These are phyloP conservation scores for Colletotrichum sp. DNA, from an alignment of 2,329 filamentous ascomycete species.

Conservation along the genomic window DNA sequence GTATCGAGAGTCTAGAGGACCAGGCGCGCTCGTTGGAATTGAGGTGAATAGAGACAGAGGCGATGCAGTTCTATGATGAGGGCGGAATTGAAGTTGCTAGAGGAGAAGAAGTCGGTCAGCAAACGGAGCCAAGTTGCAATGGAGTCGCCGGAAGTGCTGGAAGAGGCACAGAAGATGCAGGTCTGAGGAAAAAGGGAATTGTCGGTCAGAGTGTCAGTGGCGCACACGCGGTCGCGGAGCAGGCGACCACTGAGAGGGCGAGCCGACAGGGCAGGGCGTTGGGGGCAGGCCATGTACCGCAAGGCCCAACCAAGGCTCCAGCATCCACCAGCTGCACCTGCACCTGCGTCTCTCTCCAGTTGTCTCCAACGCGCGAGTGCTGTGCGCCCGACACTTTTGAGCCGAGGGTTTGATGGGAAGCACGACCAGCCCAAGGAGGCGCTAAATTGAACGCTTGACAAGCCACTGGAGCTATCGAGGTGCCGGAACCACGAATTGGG, in stretches of 20 bases:
- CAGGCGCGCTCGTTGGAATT: neutral
- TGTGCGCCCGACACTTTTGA: neutral
- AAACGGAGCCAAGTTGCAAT: neutral
- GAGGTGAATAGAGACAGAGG: neutral
- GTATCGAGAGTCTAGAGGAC: neutral
- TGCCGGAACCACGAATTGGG: slow-evolving; percentile 10
- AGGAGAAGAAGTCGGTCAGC: slow-evolving; percentile 8
- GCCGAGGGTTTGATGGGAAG: slow-evolving; percentile 4
- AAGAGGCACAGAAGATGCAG: slow-evolving; percentile 10
- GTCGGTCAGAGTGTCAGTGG: slow-evolving; percentile 20
- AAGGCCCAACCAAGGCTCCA: neutral
- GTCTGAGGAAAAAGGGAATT: slow-evolving; percentile 10
- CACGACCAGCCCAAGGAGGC: neutral
- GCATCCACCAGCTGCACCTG: neutral
- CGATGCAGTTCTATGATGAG: slow-evolving; percentile 8
- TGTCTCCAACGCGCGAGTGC: neutral
- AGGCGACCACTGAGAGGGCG: slow-evolving; percentile 10
- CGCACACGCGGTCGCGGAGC: slow-evolving; percentile 10
- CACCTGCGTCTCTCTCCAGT: neutral
- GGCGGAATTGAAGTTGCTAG: neutral
- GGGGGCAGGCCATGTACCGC: neutral
- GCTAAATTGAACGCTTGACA: slow-evolving; percentile 12
- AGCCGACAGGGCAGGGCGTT: neutral
- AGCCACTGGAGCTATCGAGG: neutral
- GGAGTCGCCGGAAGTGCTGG: slow-evolving; percentile 8